Evolutionary conservation across 805 yeast genomes (phyloP).

Genomic region (Ogataea minuta): DNA sequence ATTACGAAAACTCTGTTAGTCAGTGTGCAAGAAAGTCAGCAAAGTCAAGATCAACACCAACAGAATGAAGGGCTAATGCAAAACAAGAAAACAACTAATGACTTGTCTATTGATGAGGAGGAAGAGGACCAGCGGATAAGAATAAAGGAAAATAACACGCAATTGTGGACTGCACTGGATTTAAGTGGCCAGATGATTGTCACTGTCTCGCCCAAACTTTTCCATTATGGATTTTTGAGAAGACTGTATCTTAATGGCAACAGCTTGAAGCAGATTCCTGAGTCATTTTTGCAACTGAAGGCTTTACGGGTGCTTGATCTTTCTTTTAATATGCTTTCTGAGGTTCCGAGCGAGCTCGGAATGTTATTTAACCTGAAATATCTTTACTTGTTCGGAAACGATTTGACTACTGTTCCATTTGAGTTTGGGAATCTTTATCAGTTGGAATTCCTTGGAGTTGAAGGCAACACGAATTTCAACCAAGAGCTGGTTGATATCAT

Average conservation of each 20-base stretch:
- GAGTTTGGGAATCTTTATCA: slow-evolving; percentile 85
- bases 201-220: slow-evolving; percentile 67
- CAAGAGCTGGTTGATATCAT: slow-evolving; percentile 60
- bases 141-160: slow-evolving; percentile 60
- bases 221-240: slow-evolving; percentile 80
- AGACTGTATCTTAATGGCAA: slow-evolving; percentile 87
- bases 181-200: slow-evolving; percentile 84
- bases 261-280: slow-evolving; percentile 65
- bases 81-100: slow-evolving; percentile 34
- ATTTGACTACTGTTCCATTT: slow-evolving; percentile 69
- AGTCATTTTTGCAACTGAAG: slow-evolving; percentile 61
- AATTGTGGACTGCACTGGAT: slow-evolving; percentile 93
- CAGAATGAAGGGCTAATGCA: slow-evolving; percentile 40
- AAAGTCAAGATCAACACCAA: slow-evolving; percentile 24
- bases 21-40: slow-evolving; percentile 31
- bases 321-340: slow-evolving; percentile 68
- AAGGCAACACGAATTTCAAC: slow-evolving; percentile 81
- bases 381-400: slow-evolving; percentile 85
- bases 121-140: slow-evolving; percentile 66
- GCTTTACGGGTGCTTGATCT: slow-evolving; percentile 82
- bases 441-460: slow-evolving; percentile 84
- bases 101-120: slow-evolving; percentile 49
- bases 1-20: slow-evolving; percentile 38
- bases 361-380: slow-evolving; percentile 75
- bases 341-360: slow-evolving; percentile 84